Evolutionary conservation across 208 protist genomes (phyloP).

Genomic region (Trypanosoma rangeli): DNA sequence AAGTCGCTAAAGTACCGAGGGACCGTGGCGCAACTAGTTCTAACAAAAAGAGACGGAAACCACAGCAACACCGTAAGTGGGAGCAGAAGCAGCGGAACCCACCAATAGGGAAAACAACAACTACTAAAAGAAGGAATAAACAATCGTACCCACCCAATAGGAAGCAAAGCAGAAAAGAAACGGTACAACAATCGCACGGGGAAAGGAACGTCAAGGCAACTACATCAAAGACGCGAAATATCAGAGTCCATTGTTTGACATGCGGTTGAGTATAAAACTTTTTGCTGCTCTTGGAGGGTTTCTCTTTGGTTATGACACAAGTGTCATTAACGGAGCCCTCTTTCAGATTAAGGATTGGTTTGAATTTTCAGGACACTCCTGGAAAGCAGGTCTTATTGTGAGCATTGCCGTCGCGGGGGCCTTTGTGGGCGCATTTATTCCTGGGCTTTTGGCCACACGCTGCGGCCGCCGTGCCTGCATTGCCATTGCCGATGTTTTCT

Average conservation of each 20-base stretch:
- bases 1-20: too few species aligned
- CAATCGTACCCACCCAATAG: background rate
- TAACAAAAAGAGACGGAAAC: background rate
- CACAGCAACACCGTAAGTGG: background rate
- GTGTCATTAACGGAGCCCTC: conserved; percentile 88
- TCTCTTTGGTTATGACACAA: conserved; percentile 94
- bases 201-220: background rate
- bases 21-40: background rate
- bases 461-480: conserved; percentile 80
- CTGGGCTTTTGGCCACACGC: conserved; percentile 67
- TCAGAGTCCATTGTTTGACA: background rate
- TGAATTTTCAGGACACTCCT: conserved; percentile 73
- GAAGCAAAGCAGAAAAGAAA: background rate
- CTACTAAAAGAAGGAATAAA: too few species aligned
- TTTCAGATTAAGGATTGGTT: conserved; percentile 93
- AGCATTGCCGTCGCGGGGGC: conserved; percentile 81
- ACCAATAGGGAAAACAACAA: too few species aligned
- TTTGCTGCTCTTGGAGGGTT: conserved; percentile 90
- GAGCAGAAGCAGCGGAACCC: too few species aligned
- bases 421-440: conserved; percentile 78
- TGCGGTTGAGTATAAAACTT: conserved; percentile 48
- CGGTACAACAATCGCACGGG: background rate
- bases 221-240: background rate
- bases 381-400: conserved; percentile 83
- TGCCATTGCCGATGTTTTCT: conserved; percentile 71